A percentile compares a stretch with the other conserved stretches of the same genome.
Evolutionary conservation across 176 grass and related monocot species (phyloP).

Genomic region (Poa pratensis): DNA sequence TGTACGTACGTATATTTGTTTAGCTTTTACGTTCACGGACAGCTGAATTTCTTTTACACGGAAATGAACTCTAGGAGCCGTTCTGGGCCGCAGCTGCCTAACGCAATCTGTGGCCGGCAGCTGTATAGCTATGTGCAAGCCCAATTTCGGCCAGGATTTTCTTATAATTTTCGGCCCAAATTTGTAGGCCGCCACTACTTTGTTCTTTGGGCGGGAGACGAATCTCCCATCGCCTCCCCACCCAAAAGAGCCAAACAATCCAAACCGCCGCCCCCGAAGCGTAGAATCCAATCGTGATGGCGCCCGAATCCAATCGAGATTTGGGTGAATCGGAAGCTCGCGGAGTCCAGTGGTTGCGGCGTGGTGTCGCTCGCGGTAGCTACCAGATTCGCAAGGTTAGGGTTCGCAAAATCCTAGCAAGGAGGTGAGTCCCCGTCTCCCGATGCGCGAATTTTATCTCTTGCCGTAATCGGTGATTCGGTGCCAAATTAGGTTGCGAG

Average conservation of each 20-base stretch:
- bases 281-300: conserved; percentile 3
- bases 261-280: not conserved
- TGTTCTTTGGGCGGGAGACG: conserved; percentile 41
- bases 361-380: not conserved
- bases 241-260: not conserved
- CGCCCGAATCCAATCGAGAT: conserved; percentile 4
- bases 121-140: not conserved
- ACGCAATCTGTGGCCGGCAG: not conserved
- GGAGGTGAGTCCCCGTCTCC: conserved; percentile 33
- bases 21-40: too few relatives aligned
- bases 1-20: too few relatives aligned
- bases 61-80: not conserved
- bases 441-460: not conserved
- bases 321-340: not conserved
- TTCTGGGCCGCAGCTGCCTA: not conserved
- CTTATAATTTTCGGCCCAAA: not conserved
- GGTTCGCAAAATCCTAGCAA: conserved; percentile 27
- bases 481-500: not conserved
- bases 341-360: not conserved
- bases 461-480: not conserved
- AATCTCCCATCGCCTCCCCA: not conserved
- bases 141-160: not conserved
- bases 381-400: conserved; percentile 18
- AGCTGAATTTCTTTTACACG: too few relatives aligned
- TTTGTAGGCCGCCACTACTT: not conserved